phyloP scores from a whole-genome alignment of 805 yeast species.

The Teunomyces tritomae region DNA sequence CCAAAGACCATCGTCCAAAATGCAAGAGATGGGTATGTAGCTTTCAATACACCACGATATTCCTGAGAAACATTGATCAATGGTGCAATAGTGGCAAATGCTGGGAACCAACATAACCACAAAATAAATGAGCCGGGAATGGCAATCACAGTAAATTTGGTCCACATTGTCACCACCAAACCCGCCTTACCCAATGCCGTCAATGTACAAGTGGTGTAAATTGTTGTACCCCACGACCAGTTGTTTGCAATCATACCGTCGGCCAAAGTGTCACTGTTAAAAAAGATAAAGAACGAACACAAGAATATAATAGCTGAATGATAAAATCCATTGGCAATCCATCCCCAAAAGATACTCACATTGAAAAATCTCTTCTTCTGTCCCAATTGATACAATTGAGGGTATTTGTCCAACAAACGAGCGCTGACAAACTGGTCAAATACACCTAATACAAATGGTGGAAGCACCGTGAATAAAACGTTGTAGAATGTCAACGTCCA shows the following conservation, averaged over 20 bases:
- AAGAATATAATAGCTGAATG: conserved; percentile 86
- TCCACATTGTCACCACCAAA: conserved; percentile 88
- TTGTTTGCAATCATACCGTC: conserved; percentile 76
- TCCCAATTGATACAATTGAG: conserved; percentile 88
- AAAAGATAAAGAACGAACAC: conserved; percentile 66
- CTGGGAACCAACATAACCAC: conserved; percentile 86
- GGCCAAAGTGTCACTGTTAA: conserved; percentile 61
- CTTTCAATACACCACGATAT: conserved; percentile 73
- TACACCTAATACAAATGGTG: conserved; percentile 94
- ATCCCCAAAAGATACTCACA: conserved; percentile 91
- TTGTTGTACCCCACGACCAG: conserved; percentile 94
- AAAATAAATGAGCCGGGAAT: conserved; percentile 89
- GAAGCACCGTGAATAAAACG: conserved; percentile 89
- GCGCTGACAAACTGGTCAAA: conserved; percentile 96
- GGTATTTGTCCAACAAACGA: conserved; percentile 83
- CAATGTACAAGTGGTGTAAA: conserved; percentile 81
- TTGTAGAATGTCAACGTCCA: conserved; percentile 98
- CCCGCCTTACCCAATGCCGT: conserved; percentile 96
- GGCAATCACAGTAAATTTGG: conserved; percentile 85
- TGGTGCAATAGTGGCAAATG: conserved; percentile 85
- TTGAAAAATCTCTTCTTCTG: conserved; percentile 87
- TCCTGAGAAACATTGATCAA: conserved; percentile 76
- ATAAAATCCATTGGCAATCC: conserved; percentile 94
- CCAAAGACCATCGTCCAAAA: conserved; percentile 85
- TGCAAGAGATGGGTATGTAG: conserved; percentile 70